Percentiles rank a stretch among this genome's conserved stretches.
Conservation (phyloP, 1,284 basidiomycete genomes). For the Lentinula novae-zelandiae region DNA sequence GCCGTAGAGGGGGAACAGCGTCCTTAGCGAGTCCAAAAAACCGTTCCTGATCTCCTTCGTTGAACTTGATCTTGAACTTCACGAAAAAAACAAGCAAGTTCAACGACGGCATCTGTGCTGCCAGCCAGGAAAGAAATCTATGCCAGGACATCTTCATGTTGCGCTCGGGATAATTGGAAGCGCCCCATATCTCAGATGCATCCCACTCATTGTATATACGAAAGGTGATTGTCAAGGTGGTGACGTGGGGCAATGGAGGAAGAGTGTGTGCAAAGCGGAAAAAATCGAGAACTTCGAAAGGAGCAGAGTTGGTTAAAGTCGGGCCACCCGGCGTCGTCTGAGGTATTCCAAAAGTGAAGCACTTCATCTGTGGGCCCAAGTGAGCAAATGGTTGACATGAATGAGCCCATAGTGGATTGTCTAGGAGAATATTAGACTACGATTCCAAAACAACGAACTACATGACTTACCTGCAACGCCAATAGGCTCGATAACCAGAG, state of each 20-base stretch:
- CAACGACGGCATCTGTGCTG: constrained; percentile 3
- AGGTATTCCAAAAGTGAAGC: constrained; percentile 4
- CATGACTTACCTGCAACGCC: not conserved
- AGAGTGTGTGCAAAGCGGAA: constrained; percentile 1
- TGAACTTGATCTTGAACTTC: constrained; percentile 7
- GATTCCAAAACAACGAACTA: not conserved
- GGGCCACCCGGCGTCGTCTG: not conserved
- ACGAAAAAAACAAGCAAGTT: not conserved
- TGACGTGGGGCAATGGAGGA: constrained; percentile 2
- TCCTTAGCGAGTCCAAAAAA: constrained; percentile 1
- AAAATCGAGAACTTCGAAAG: constrained; percentile 7
- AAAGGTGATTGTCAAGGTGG: not conserved
- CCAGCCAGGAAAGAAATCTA: constrained; percentile 4
- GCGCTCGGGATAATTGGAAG: not conserved
- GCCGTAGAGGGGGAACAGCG: not conserved
- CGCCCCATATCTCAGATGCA: constrained; percentile 6
- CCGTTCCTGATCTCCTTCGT: not conserved
- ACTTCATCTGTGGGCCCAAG: not conserved
- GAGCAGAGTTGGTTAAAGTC: constrained; percentile 1
- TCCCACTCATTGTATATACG: constrained; percentile 6
- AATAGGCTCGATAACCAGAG: constrained; percentile 6
- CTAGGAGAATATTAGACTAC: not conserved
- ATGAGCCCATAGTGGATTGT: constrained; percentile 2
- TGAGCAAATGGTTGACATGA: constrained; percentile 4
- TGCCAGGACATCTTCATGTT: constrained; percentile 4